A percentile compares a stretch with the other conserved stretches of the same genome.
Evolutionary conservation across 2,329 filamentous ascomycete genomes (phyloP).

Genomic region (Cordyceps javanica): DNA sequence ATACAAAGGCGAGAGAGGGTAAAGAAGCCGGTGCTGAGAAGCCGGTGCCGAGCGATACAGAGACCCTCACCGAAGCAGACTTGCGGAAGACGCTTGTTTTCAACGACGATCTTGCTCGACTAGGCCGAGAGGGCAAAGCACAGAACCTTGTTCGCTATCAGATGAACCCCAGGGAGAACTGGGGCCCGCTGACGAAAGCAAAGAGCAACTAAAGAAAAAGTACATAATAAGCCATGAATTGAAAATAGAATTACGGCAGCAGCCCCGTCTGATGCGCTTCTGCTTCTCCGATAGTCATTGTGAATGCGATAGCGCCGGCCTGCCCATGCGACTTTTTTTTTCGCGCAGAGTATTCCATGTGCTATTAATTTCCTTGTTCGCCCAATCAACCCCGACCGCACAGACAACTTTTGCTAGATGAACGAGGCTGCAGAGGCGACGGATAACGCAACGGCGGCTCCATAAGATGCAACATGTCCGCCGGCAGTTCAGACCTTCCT

Average conservation of each 20-base stretch:
- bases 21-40: constrained; percentile 14
- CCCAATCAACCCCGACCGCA: neutral
- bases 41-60: constrained; percentile 17
- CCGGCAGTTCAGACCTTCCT: neutral
- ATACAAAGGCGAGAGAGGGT: constrained; percentile 15
- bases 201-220: constrained; percentile 50
- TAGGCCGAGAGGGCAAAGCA: constrained; percentile 63
- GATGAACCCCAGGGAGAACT: constrained; percentile 82
- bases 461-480: constrained; percentile 2
- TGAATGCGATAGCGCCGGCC: too few relatives aligned
- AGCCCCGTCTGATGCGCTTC: too few relatives aligned
- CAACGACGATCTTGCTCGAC: constrained; percentile 67
- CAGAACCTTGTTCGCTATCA: constrained; percentile 81
- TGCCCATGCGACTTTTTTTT: too few relatives aligned
- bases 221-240: constrained; percentile 15
- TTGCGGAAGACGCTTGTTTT: constrained; percentile 61
- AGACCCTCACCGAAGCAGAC: constrained; percentile 24
- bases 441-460: neutral
- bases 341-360: too few relatives aligned
- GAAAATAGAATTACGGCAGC: neutral
- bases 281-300: too few relatives aligned
- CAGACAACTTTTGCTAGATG: neutral
- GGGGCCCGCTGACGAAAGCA: constrained; percentile 73
- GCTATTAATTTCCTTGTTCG: neutral
- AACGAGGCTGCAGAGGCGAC: neutral